phyloP scores from a whole-genome alignment of 495 filamentous ascomycete genomes.

The Trichoderma parareesei region DNA sequence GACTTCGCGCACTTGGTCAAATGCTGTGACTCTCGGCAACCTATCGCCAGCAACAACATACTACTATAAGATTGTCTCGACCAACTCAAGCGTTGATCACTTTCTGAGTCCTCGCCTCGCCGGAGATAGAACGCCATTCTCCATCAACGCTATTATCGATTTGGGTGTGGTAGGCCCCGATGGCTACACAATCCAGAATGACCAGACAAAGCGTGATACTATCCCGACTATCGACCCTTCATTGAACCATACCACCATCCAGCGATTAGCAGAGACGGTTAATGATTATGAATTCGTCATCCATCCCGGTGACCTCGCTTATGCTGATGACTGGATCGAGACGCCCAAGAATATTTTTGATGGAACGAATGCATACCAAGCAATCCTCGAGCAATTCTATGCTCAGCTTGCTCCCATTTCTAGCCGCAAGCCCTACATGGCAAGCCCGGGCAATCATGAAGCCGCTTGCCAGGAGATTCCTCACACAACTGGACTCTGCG shows the following conservation, averaged over 20 bases:
- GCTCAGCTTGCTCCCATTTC: conserved; percentile 35
- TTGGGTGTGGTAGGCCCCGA: conserved; percentile 46
- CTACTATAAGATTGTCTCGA: conserved; percentile 47
- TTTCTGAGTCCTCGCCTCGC: conserved; percentile 47
- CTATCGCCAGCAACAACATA: conserved; percentile 34
- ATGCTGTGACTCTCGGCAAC: conserved; percentile 28
- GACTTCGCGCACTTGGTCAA: conserved; percentile 32
- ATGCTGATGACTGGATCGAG: conserved; percentile 41
- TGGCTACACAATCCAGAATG: conserved; percentile 44
- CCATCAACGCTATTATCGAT: conserved; percentile 36
- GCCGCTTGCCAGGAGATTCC: conserved; percentile 36
- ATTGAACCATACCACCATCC: conserved; percentile 56
- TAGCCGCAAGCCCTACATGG: conserved; percentile 37
- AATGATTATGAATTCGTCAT: conserved; percentile 53
- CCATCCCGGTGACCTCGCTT: conserved; percentile 46
- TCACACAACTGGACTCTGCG: conserved; percentile 38
- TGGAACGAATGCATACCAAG: conserved; percentile 33
- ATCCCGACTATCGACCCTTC: conserved; percentile 45
- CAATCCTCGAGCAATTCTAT: conserved; percentile 38
- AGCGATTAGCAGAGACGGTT: conserved; percentile 43
- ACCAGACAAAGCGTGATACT: conserved; percentile 42
- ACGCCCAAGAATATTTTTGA: conserved; percentile 33
- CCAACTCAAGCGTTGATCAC: conserved; percentile 46
- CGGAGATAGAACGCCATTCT: conserved; percentile 34
- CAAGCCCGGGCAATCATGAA: conserved; percentile 38